Evolutionary conservation across 2,329 filamentous ascomycete species (phyloP), one percentile per base, ranked within the genome.

Genomic region (Onygena corvina): DNA sequence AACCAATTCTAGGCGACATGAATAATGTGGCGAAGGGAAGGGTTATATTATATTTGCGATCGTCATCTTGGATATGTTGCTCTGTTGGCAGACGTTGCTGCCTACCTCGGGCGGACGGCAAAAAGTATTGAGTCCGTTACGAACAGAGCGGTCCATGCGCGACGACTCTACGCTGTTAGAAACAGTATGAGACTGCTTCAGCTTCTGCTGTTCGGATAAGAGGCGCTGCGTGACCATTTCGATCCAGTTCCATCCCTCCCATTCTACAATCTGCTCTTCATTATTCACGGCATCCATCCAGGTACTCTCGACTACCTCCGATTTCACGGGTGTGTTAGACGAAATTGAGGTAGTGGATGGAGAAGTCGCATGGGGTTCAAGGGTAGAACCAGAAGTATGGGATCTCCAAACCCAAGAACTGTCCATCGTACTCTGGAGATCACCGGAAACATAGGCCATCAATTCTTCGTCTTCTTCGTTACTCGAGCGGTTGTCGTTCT

Each of bases 371-470:
- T 14, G 12, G 20, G 27, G 8, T 11, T 46, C 42, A 5, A 46
- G 14, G 33, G 49, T 48, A 5, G 42, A 40, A 14, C 23, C 46
- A 14, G 47, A 8, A 45, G 23, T 11, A 31, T 67, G 50, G 63
- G 64, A 7, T 64, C 67, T 68, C 90, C 89, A 95, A 3, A 89
- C 77, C 90, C 90, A 96, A 9, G 82, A 81, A 30, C 79, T 79
- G 47, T 88, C 83, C 0, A 76, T 73, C n/a, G 76, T 80, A 1
- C 83, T 84, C 66, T 96, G 90, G 59, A 93, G 73, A 66, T 96
- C 92, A 0, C 83, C 85, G 25, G 85, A 90, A 1, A 85, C 80
- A 59, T 94, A 94, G 0, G 82, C 86, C 23, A 96, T 70, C 57
- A 96, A 76, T 62, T 95, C 90, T 61, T 96, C 89, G 59, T 98